A percentile compares a stretch with the other conserved stretches of the same genome.
phyloP scores from a whole-genome alignment of 352 stramenopile species.

The Globisporangium recalcitrans region DNA sequence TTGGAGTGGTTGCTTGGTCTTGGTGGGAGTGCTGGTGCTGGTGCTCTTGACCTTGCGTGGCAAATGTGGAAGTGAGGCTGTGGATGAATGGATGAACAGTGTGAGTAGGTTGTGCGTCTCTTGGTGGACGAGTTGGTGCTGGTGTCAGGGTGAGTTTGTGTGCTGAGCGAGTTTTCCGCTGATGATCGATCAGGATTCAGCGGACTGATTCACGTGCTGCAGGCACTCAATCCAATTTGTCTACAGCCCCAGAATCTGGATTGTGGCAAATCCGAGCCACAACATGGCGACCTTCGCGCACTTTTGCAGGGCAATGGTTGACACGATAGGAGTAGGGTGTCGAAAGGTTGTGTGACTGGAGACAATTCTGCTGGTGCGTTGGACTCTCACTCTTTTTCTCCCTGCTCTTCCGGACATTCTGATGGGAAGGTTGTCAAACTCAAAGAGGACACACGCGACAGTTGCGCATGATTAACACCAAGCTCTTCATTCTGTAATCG shows the following conservation, averaged over 20 bases:
- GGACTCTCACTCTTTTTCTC: background rate
- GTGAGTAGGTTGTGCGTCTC: background rate
- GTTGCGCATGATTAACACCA: background rate
- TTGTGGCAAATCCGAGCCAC: background rate
- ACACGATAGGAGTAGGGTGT: background rate
- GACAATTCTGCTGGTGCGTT: background rate
- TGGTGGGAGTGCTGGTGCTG: background rate
- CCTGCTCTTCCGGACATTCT: background rate
- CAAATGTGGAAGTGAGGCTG: background rate
- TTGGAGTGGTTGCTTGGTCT: background rate
- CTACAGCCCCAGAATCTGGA: background rate
- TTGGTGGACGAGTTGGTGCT: background rate
- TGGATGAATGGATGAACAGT: background rate
- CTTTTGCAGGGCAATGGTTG: background rate
- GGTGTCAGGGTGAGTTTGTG: background rate
- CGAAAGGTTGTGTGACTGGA: background rate
- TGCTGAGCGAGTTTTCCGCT: background rate
- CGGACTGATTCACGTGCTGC: background rate
- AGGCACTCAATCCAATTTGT: background rate
- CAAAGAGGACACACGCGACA: background rate
- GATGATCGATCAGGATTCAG: background rate
- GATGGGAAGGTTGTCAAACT: background rate
- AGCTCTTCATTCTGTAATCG: background rate
- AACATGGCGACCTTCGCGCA: background rate
- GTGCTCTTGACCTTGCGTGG: background rate